These are phyloP conservation scores for Fusarium guadeloupense DNA, from an alignment of 2,329 filamentous ascomycete species.

Conservation along the genomic window DNA sequence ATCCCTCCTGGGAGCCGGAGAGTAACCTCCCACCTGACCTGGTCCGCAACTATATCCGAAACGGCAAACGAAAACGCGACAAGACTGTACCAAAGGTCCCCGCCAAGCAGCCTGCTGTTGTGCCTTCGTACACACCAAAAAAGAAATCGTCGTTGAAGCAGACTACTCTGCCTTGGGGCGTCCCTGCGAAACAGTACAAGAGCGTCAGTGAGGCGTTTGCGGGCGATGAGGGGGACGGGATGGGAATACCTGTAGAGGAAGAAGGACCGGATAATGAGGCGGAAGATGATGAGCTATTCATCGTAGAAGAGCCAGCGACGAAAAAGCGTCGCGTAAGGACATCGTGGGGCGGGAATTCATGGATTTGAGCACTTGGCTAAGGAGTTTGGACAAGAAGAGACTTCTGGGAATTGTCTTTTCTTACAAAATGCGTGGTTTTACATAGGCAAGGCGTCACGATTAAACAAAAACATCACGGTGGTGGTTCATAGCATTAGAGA, in stretches of 20 bases:
- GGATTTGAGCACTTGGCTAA: constrained; percentile 5
- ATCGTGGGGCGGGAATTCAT: background rate
- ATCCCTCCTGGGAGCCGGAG: constrained; percentile 67
- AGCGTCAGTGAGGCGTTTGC: constrained; percentile 47
- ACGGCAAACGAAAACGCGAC: constrained; percentile 29
- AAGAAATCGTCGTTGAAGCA: constrained; percentile 41
- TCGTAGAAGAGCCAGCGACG: constrained; percentile 42
- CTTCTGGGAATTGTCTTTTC: background rate
- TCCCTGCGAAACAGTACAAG: constrained; percentile 34
- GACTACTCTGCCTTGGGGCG: constrained; percentile 36
- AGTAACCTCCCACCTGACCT: constrained; percentile 57
- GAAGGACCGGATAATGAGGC: constrained; percentile 2
- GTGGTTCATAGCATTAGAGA: constrained; percentile 29
- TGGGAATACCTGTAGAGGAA: background rate
- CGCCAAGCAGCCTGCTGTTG: constrained; percentile 23
- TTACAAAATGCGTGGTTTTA: background rate
- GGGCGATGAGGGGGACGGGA: constrained; percentile 24
- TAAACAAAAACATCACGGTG: constrained; percentile 13
- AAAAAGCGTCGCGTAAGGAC: constrained; percentile 20
- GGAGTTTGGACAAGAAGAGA: constrained; percentile 4
- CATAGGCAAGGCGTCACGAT: constrained; percentile 10
- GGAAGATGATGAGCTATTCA: constrained; percentile 40
- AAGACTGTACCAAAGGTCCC: constrained; percentile 3
- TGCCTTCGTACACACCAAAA: constrained; percentile 1
- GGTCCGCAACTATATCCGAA: constrained; percentile 53